Conservation (phyloP, 768 basidiomycete genomes). For the Leccinellum luteum region DNA sequence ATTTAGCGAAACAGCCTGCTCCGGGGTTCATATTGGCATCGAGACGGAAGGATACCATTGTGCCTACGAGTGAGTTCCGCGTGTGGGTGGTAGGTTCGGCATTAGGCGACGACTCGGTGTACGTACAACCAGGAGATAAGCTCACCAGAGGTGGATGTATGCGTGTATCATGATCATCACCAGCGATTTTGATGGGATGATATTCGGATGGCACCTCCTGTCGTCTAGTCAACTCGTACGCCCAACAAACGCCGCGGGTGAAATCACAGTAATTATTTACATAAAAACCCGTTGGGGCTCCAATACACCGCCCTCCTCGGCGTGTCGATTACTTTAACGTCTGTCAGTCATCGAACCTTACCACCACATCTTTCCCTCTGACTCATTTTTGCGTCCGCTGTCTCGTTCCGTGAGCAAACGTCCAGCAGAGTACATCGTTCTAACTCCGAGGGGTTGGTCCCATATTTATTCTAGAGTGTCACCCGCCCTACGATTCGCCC, state of each 20-base stretch:
- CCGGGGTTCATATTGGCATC: background rate
- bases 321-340: background rate
- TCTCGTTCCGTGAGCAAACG: background rate
- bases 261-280: background rate
- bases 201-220: background rate
- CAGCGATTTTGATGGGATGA: background rate
- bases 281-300: background rate
- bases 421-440: background rate
- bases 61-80: background rate
- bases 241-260: background rate
- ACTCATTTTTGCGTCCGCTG: background rate
- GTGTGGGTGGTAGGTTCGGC: too few species aligned
- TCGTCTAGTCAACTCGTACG: slow-evolving; percentile 1
- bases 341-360: background rate
- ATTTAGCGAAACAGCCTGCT: background rate
- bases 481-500: background rate
- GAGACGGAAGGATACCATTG: background rate
- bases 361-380: background rate
- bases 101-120: too few species aligned
- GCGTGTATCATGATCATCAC: background rate
- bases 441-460: background rate
- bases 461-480: background rate
- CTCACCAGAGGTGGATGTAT: background rate
- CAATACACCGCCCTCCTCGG: background rate
- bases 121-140: background rate